phyloP scores from a whole-genome alignment of 345 rosid species.

The Acer yangbiense region DNA sequence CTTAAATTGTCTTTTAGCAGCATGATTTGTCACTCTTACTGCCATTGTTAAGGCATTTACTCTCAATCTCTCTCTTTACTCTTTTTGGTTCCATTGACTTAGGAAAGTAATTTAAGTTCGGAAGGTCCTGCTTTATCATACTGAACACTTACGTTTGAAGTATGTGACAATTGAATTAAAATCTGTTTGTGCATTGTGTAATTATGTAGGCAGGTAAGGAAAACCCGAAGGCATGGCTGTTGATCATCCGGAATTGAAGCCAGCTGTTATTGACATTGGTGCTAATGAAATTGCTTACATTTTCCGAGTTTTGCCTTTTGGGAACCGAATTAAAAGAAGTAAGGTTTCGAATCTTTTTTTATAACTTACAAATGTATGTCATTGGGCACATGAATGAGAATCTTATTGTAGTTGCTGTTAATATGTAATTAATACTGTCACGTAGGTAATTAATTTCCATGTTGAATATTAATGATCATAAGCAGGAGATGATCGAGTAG shows the following conservation, averaged over 20 bases:
- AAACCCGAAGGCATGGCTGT: slow-evolving; percentile 20
- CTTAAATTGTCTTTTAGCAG: too few relatives aligned
- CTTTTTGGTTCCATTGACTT: background rate
- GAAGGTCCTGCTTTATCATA: background rate
- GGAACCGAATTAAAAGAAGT: slow-evolving; percentile 51
- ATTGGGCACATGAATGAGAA: background rate
- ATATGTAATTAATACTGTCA: background rate
- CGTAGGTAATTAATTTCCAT: background rate
- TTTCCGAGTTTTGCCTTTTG: slow-evolving; percentile 69
- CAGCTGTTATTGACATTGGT: slow-evolving; percentile 57
- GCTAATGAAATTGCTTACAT: slow-evolving; percentile 58
- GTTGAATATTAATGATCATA: too few relatives aligned
- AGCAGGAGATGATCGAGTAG: too few relatives aligned
- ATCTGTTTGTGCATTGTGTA: slow-evolving; percentile 2
- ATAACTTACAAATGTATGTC: background rate
- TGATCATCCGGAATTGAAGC: slow-evolving; percentile 27
- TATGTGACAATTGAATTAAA: background rate
- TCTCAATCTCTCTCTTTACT: too few relatives aligned
- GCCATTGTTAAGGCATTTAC: too few relatives aligned
- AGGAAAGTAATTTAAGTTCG: background rate
- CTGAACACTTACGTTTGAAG: background rate
- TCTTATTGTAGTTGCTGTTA: background rate
- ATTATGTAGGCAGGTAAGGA: background rate
- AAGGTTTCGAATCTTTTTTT: slow-evolving; percentile 20
- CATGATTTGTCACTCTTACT: too few relatives aligned